Conservation (phyloP, 2,329 filamentous ascomycete species). For the Leptodontidium sp. region DNA sequence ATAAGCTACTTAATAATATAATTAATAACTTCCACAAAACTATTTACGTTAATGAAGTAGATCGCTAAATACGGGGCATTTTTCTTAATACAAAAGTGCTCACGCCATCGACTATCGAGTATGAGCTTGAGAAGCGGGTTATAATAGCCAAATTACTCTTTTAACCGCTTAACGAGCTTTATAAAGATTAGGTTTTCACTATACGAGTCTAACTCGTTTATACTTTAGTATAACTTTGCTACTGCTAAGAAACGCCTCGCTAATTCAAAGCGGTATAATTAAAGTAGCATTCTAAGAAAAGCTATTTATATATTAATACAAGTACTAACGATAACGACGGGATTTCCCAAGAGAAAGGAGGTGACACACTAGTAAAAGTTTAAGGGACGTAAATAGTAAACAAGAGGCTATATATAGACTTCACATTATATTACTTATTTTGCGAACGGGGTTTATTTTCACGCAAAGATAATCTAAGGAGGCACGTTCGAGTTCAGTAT, state of each 20-base stretch:
- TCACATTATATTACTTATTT: too few species aligned
- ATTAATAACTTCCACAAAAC: conserved; percentile 39
- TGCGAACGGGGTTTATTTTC: too few species aligned
- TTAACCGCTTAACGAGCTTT: conserved; percentile 32
- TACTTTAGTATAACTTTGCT: not conserved
- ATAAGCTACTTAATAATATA: conserved; percentile 33
- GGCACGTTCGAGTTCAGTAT: too few species aligned
- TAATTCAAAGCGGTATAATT: not conserved
- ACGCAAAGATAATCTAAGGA: too few species aligned
- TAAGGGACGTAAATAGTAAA: too few species aligned
- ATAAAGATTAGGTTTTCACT: conserved; percentile 34
- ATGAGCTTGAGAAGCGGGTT: too few species aligned
- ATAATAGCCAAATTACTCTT: conserved; percentile 38
- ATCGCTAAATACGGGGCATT: too few species aligned
- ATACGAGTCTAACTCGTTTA: conserved; percentile 35
- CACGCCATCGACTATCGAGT: too few species aligned
- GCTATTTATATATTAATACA: not conserved
- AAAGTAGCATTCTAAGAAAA: not conserved
- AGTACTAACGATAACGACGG: not conserved
- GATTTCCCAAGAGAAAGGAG: not conserved
- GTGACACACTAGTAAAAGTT: conserved; percentile 3
- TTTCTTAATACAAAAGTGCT: too few species aligned
- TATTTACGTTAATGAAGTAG: too few species aligned
- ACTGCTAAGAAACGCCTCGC: conserved; percentile 10
- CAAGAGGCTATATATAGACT: too few species aligned